phyloP scores from a whole-genome alignment of 208 protist species.

The Acanthamoeba lenticulata region DNA sequence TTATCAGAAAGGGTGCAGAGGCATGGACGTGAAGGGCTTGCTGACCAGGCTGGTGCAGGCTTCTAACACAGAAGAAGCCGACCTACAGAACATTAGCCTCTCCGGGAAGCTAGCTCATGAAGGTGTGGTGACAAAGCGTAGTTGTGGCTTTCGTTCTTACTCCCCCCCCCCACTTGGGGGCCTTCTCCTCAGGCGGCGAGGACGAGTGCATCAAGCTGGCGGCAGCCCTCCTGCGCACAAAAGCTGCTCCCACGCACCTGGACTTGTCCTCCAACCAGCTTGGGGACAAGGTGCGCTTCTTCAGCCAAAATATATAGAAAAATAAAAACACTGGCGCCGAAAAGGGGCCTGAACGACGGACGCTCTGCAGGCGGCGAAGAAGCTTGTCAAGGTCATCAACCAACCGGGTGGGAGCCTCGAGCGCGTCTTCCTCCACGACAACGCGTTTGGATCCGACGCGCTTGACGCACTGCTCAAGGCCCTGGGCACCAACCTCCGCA shows the following conservation, averaged over 20 bases:
- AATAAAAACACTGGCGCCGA: too few species aligned
- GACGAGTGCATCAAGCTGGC: conserved; percentile 9
- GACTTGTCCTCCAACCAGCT: not conserved
- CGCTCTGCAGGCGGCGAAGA: not conserved
- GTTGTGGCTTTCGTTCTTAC: not conserved
- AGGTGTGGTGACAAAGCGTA: too few species aligned
- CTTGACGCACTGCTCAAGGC: not conserved
- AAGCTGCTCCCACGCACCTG: not conserved
- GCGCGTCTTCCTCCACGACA: not conserved
- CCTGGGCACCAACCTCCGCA: not conserved
- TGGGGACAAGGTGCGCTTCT: not conserved
- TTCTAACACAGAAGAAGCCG: not conserved
- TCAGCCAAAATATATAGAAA: not conserved
- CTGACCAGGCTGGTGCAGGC: not conserved
- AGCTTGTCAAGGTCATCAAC: not conserved
- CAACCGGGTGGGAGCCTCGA: not conserved
- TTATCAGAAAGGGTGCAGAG: too few species aligned
- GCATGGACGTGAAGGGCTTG: not conserved
- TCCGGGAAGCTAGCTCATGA: not conserved
- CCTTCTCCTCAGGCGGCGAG: not conserved
- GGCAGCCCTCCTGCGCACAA: not conserved
- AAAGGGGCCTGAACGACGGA: too few species aligned
- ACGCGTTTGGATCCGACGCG: not conserved
- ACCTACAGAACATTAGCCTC: not conserved
- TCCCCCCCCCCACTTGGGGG: not conserved